A percentile compares a stretch with the other conserved stretches of the same genome.
Evolutionary conservation across 352 stramenopile genomes (phyloP).

Genomic region (Blastocystis sp.): DNA sequence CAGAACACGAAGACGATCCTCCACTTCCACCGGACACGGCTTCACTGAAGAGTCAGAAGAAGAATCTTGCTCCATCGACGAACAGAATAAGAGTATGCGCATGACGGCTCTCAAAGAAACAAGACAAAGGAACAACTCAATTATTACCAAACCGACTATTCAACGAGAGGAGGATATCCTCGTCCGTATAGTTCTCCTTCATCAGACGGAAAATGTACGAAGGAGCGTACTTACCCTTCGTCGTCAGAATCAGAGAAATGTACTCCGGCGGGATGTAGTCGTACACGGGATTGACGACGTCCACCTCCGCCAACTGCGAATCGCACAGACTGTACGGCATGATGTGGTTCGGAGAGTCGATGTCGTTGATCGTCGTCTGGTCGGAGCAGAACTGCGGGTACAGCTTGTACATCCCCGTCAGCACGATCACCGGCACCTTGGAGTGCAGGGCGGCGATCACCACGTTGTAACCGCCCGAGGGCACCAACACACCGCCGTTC

Average conservation of each 20-base stretch:
- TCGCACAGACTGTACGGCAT: slow-evolving; percentile 55
- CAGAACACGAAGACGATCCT: slow-evolving; percentile 41
- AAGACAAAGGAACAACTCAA: not conserved
- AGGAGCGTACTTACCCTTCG: slow-evolving; percentile 59
- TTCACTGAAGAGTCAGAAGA: not conserved
- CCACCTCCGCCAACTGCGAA: slow-evolving; percentile 42
- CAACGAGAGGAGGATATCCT: slow-evolving; percentile 62
- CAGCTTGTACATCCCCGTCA: slow-evolving; percentile 73
- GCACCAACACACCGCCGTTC: slow-evolving; percentile 64
- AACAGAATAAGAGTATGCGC: not conserved
- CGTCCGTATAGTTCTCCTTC: slow-evolving; percentile 64
- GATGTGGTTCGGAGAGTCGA: slow-evolving; percentile 43
- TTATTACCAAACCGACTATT: slow-evolving; percentile 68
- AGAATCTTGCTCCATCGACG: not conserved
- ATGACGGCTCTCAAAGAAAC: not conserved
- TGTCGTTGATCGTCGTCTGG: slow-evolving; percentile 68
- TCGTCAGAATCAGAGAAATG: slow-evolving; percentile 65
- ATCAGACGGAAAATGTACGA: slow-evolving; percentile 73
- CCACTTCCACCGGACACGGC: slow-evolving; percentile 12
- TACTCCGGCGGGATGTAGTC: slow-evolving; percentile 74
- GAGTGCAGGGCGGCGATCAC: slow-evolving; percentile 44
- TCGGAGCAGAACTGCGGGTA: slow-evolving; percentile 61
- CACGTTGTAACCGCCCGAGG: slow-evolving; percentile 56
- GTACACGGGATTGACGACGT: slow-evolving; percentile 72
- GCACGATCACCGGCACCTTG: slow-evolving; percentile 60